A percentile compares a stretch with the other conserved stretches of the same genome.
These are phyloP conservation scores for Globisporangium viniferum DNA, from an alignment of 352 stramenopile genomes.

Conservation along the genomic window DNA sequence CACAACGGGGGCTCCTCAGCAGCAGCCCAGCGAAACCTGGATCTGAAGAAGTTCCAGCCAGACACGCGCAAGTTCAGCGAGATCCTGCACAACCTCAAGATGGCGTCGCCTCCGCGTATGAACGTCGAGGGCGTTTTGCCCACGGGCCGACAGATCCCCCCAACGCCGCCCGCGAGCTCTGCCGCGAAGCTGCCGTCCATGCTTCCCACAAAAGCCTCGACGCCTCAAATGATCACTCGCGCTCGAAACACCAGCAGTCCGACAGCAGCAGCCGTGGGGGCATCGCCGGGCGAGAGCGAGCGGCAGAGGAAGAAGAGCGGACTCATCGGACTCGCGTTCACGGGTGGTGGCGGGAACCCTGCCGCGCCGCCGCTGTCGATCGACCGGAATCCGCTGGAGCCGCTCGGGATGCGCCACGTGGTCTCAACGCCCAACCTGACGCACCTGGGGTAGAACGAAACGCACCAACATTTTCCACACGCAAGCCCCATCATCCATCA, in stretches of 20 bases:
- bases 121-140: slow-evolving; percentile 15
- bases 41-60: slow-evolving; percentile 72
- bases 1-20: slow-evolving; percentile 5
- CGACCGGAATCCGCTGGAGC: slow-evolving; percentile 23
- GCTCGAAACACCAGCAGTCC: not conserved
- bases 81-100: slow-evolving; percentile 70
- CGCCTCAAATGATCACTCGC: slow-evolving; percentile 12
- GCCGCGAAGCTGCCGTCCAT: slow-evolving; percentile 12
- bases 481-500: not conserved
- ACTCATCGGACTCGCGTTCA: slow-evolving; percentile 6
- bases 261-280: not conserved
- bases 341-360: slow-evolving; percentile 16
- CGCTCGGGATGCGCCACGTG: slow-evolving; percentile 50
- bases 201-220: slow-evolving; percentile 14
- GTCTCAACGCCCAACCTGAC: slow-evolving; percentile 59
- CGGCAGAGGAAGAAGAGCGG: not conserved
- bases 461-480: too few relatives aligned
- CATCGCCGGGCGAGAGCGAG: not conserved
- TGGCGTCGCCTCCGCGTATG: slow-evolving; percentile 36
- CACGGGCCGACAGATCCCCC: slow-evolving; percentile 20
- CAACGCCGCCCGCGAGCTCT: slow-evolving; percentile 25
- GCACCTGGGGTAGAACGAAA: slow-evolving; percentile 23
- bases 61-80: slow-evolving; percentile 75
- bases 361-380: slow-evolving; percentile 20
- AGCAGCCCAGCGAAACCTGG: slow-evolving; percentile 34